Conservation (phyloP, 306 rosid genomes). For the Pueraria montana region DNA sequence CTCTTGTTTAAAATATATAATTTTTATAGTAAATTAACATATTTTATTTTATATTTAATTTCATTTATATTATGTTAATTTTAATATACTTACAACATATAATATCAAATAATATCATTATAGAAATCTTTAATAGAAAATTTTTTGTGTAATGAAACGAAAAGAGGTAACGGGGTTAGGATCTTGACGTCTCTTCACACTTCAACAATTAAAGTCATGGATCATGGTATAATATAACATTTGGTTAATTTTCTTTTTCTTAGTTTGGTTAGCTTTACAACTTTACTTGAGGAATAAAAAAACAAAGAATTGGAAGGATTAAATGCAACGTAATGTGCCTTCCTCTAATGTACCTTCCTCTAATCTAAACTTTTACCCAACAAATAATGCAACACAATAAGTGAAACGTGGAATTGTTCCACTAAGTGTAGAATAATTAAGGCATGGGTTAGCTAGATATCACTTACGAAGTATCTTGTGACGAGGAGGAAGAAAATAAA, state of each 20-base stretch:
- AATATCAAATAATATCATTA: no score
- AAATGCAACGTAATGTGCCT: neutral
- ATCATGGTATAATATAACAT: neutral
- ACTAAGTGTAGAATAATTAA: neutral
- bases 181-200: neutral
- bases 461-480: conserved; percentile 86
- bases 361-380: neutral
- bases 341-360: neutral
- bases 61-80: no score
- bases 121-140: no score
- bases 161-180: neutral
- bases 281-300: neutral
- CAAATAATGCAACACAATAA: neutral
- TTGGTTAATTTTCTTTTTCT: conserved; percentile 2
- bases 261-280: conserved; percentile 22
- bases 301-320: conserved; percentile 12
- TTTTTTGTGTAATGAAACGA: no score
- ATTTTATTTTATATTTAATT: no score
- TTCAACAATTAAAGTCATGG: conserved; percentile 13
- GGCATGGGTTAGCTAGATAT: conserved; percentile 43
- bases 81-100: no score
- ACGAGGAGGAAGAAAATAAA: conserved; percentile 84
- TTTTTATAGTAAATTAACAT: no score
- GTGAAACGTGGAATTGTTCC: conserved; percentile 36
- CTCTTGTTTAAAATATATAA: no score